Evolutionary conservation across 2,329 filamentous ascomycete genomes (phyloP), one percentile per base, ranked within the genome.

Genomic region (Colletotrichum kahawae): DNA sequence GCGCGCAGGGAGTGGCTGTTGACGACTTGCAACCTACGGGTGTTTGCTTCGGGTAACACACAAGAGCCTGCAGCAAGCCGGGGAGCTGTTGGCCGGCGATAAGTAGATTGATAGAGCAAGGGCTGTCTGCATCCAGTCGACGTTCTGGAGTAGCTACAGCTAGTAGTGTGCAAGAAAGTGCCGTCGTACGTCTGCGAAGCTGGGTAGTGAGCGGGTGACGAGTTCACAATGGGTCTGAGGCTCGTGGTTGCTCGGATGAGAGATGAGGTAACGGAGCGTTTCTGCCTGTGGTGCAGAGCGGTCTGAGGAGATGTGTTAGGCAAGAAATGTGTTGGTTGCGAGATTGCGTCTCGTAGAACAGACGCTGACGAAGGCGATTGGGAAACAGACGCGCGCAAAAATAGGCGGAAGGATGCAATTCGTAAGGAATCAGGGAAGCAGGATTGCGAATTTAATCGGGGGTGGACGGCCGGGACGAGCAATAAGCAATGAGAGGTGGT

Each of bases 401-500:
- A 51, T 36, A 27, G 38, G 33, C n/a, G 57, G 56, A 48, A 75
- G 14, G 63, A 63, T 48, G 56, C 51, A 65, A 36, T 56, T 65
- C 64, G 36, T 51, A 59, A 70, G 59, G 38, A 62, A 66, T 36
- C 70, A 66, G 51, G 51, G 60, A 65, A 64, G 64, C 38, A 62
- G 33, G 71, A 60, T 51, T 66, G 57, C 60, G 48, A 66, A 74
- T 63, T 59, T 56, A 36, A 70, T 66, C 48, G 51, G 59, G 68
- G 65, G 66, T 62, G 59, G 65, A 70, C 12, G 27, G 65, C 65
- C 70, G 51, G 56, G 33, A 29, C 51, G 29, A 74, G 71, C 66
- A 76, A 74, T 76, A 76, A 74, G 74, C 74, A 76, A 74, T 57
- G 14, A 57, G 70, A 70, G 43, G 65, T 74, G 59, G 74, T 70